Evolutionary conservation across 257 asterid genomes (phyloP).

Genomic region (Solanum lycopersicoides): DNA sequence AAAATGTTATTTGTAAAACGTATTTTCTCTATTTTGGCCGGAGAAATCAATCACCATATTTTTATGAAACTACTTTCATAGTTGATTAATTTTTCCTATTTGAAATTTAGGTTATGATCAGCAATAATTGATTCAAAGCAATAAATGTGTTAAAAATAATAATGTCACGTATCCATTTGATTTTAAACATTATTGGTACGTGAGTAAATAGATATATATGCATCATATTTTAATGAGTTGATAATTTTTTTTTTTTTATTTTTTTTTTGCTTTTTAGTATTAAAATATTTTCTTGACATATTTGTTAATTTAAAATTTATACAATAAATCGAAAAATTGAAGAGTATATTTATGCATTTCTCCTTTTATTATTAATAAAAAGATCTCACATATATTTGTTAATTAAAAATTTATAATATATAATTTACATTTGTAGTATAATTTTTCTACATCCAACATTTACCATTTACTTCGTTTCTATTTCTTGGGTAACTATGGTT

Average conservation of each 20-base stretch:
- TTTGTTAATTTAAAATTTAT: background rate
- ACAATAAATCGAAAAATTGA: background rate
- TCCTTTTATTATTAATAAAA: no score
- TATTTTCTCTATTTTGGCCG: background rate
- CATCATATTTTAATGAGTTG: background rate
- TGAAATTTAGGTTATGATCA: background rate
- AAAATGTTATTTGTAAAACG: background rate
- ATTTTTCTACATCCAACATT: background rate
- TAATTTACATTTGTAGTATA: no score
- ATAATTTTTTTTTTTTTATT: no score
- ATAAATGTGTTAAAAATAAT: background rate
- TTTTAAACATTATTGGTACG: background rate
- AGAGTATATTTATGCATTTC: no score
- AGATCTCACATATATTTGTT: no score
- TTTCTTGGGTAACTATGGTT: no score
- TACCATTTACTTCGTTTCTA: background rate
- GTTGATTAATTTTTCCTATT: background rate
- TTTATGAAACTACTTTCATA: background rate
- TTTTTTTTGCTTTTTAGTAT: background rate
- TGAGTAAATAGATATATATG: no score
- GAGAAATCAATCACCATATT: background rate
- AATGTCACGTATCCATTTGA: background rate
- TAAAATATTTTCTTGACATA: no score
- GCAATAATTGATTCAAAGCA: background rate
- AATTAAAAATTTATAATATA: no score